These are phyloP conservation scores for Boletus subparvulus DNA, from an alignment of 768 basidiomycete species.

Conservation along the genomic window DNA sequence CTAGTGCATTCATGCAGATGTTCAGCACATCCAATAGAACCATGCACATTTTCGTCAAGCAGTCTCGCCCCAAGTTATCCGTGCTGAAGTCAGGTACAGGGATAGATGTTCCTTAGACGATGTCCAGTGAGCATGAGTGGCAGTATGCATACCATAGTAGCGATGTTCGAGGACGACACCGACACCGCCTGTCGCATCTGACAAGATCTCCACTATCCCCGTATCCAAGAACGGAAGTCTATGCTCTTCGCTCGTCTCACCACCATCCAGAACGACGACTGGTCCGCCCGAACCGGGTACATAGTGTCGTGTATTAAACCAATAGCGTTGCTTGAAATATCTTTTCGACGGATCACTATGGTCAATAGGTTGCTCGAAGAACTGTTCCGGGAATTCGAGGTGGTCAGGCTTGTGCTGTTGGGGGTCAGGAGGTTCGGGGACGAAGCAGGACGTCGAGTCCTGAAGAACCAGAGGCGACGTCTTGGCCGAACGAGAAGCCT, in stretches of 20 bases:
- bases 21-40: slow-evolving; percentile 1
- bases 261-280: slow-evolving; percentile 89
- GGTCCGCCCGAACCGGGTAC: slow-evolving; percentile 68
- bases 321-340: slow-evolving; percentile 87
- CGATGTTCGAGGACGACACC: slow-evolving; percentile 92
- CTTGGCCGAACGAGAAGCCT: not conserved
- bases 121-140: not conserved
- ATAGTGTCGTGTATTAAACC: slow-evolving; percentile 88
- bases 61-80: slow-evolving; percentile 66
- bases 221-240: slow-evolving; percentile 55
- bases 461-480: no score
- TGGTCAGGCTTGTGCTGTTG: not conserved
- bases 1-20: slow-evolving; percentile 36
- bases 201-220: slow-evolving; percentile 84
- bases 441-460: slow-evolving; percentile 10
- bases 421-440: slow-evolving; percentile 6
- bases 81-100: slow-evolving; percentile 79
- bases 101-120: slow-evolving; percentile 59
- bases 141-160: slow-evolving; percentile 62
- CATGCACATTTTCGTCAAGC: not conserved
- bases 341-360: slow-evolving; percentile 62
- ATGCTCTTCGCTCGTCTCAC: slow-evolving; percentile 85
- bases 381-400: slow-evolving; percentile 54
- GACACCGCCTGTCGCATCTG: slow-evolving; percentile 82
- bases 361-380: slow-evolving; percentile 84